Percentiles rank a stretch among this genome's conserved stretches.
These are phyloP conservation scores for Talaromyces sp. DNA, from an alignment of 2,329 filamentous ascomycete genomes.

Conservation along the genomic window DNA sequence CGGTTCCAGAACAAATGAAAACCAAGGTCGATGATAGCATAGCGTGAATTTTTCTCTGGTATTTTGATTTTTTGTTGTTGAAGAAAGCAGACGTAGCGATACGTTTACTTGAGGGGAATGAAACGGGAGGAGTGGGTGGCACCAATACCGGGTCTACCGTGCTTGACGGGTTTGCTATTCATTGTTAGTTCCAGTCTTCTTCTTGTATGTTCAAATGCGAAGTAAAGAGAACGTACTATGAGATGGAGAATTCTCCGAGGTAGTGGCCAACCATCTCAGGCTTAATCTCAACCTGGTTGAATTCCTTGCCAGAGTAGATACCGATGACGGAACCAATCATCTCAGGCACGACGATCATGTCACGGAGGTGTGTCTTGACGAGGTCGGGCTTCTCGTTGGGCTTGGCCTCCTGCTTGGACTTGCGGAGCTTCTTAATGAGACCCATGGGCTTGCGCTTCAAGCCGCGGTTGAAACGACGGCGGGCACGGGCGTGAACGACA, in stretches of 20 bases:
- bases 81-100: constrained; percentile 15
- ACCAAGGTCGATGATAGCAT: constrained; percentile 16
- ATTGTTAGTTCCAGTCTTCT: constrained; percentile 48
- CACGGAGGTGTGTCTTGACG: constrained; percentile 98
- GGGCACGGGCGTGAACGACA: constrained; percentile 98
- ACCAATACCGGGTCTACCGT: constrained; percentile 99
- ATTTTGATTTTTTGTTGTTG: constrained; percentile 15
- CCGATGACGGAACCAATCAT: constrained; percentile 99
- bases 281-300: constrained; percentile 99
- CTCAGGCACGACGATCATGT: constrained; percentile 99
- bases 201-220: no score
- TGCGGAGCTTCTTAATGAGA: constrained; percentile 99
- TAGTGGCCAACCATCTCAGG: constrained; percentile 99
- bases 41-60: constrained; percentile 12
- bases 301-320: constrained; percentile 99
- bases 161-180: constrained; percentile 96
- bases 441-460: constrained; percentile 99
- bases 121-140: constrained; percentile 99
- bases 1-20: constrained; percentile 19
- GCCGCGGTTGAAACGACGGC: constrained; percentile 98
- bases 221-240: constrained; percentile 70
- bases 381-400: constrained; percentile 99
- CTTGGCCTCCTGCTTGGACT: constrained; percentile 97
- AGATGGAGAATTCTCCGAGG: constrained; percentile 98
- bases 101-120: constrained; percentile 97